phyloP scores from a whole-genome alignment of 1,284 basidiomycete genomes.

The Chondrostereum purpureum region DNA sequence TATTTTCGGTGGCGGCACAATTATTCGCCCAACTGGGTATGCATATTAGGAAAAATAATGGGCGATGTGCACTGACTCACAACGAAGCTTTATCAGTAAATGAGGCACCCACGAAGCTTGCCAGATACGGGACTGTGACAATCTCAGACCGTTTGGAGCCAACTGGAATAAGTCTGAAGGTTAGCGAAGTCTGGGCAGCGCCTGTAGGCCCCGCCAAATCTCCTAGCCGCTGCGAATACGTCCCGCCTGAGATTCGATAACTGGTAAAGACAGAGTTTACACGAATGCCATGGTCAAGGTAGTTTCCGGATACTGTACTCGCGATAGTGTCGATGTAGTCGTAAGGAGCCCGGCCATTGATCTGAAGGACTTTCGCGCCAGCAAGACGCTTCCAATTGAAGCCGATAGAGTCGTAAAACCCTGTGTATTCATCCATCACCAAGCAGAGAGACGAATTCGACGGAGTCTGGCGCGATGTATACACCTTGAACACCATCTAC shows the following conservation, averaged over 20 bases:
- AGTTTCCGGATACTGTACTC: slow-evolving; percentile 53
- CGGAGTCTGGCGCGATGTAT: slow-evolving; percentile 51
- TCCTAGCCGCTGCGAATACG: slow-evolving; percentile 52
- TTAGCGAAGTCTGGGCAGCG: slow-evolving; percentile 40
- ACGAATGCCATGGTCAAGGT: slow-evolving; percentile 54
- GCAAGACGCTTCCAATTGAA: slow-evolving; percentile 57
- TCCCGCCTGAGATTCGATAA: slow-evolving; percentile 42
- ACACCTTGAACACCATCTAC: slow-evolving; percentile 46
- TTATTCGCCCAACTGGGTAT: slow-evolving; percentile 49
- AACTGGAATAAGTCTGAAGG: slow-evolving; percentile 38
- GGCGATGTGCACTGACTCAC: slow-evolving; percentile 29
- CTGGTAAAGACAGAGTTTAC: slow-evolving; percentile 60
- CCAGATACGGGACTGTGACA: slow-evolving; percentile 47
- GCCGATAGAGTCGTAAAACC: slow-evolving; percentile 41
- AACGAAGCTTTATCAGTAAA: slow-evolving; percentile 50
- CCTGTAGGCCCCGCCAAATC: slow-evolving; percentile 40
- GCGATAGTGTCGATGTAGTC: slow-evolving; percentile 53
- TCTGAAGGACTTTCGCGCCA: slow-evolving; percentile 49
- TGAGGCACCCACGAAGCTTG: slow-evolving; percentile 36
- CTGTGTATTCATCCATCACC: slow-evolving; percentile 40
- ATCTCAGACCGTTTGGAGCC: slow-evolving; percentile 42
- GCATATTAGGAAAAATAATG: background rate
- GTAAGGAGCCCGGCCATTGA: slow-evolving; percentile 49
- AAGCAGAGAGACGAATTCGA: slow-evolving; percentile 40
- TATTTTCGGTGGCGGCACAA: slow-evolving; percentile 45